phyloP scores from a whole-genome alignment of 1,284 basidiomycete genomes.

The Laetiporus sulphureus region DNA sequence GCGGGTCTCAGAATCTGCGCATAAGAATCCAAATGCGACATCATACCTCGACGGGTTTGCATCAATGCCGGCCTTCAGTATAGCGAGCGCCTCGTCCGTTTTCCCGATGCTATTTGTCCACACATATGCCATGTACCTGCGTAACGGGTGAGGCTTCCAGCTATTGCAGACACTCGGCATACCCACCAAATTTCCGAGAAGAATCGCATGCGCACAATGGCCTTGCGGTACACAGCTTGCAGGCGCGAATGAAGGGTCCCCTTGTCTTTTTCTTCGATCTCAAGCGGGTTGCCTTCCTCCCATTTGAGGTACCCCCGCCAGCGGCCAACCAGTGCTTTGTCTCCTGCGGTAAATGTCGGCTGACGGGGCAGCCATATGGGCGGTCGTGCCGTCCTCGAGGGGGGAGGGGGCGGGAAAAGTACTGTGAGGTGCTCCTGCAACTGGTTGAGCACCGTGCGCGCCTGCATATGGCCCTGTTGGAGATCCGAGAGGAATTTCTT shows the following conservation, averaged over 20 bases:
- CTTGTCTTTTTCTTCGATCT: conserved; percentile 84
- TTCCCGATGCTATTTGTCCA: conserved; percentile 76
- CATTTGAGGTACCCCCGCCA: conserved; percentile 95
- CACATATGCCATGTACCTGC: conserved; percentile 85
- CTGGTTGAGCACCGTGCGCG: conserved; percentile 82
- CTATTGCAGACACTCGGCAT: background rate
- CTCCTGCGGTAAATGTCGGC: conserved; percentile 69
- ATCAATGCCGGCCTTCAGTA: conserved; percentile 81
- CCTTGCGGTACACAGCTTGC: conserved; percentile 83
- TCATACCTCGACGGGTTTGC: conserved; percentile 78
- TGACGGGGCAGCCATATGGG: conserved; percentile 62
- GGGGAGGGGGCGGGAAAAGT: conserved; percentile 50
- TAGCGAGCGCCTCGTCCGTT: conserved; percentile 75
- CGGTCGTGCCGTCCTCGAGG: conserved; percentile 32
- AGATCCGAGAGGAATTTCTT: conserved; percentile 91
- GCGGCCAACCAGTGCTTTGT: conserved; percentile 69
- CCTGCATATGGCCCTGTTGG: conserved; percentile 89
- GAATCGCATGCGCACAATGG: conserved; percentile 86
- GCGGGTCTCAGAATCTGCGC: background rate
- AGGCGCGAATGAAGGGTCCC: conserved; percentile 64
- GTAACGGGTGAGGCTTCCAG: background rate
- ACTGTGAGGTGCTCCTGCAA: conserved; percentile 67
- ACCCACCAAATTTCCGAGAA: conserved; percentile 90
- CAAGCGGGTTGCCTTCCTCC: conserved; percentile 93
- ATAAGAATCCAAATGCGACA: conserved; percentile 5